Evolutionary conservation across 805 yeast genomes (phyloP).

Genomic region (Schwanniomyces sp.): DNA sequence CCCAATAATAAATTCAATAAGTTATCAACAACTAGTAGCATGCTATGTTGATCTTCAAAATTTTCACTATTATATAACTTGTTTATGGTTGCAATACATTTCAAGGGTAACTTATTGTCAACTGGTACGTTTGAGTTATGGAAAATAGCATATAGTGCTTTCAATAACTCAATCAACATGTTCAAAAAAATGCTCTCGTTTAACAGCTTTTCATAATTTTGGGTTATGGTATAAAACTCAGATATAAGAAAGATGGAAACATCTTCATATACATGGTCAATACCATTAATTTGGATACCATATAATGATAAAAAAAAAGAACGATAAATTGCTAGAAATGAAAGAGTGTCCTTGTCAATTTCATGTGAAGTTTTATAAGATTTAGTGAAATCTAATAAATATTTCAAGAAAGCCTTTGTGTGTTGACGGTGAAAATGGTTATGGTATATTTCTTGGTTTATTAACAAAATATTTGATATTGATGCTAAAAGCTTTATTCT

Average conservation of each 20-base stretch:
- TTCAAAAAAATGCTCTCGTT: conserved; percentile 4
- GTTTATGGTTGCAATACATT: neutral
- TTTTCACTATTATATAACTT: neutral
- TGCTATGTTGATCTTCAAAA: too few relatives aligned
- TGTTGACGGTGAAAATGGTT: conserved; percentile 17
- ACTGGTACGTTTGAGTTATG: conserved; percentile 10
- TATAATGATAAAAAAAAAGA: conserved; percentile 23
- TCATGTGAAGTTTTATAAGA: neutral
- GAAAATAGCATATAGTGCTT: conserved; percentile 23
- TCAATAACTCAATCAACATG: conserved; percentile 19
- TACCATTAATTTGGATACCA: conserved; percentile 15
- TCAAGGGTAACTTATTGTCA: neutral
- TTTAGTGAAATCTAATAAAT: conserved; percentile 4
- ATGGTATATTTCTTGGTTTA: conserved; percentile 20
- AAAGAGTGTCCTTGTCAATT: conserved; percentile 5
- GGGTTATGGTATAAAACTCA: conserved; percentile 14
- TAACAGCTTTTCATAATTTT: neutral
- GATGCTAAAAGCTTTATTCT: conserved; percentile 17
- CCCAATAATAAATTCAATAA: neutral
- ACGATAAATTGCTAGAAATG: conserved; percentile 22
- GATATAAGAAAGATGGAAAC: conserved; percentile 10
- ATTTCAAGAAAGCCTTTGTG: conserved; percentile 10
- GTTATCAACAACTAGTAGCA: neutral
- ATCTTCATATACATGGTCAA: conserved; percentile 6
- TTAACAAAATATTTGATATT: conserved; percentile 23